These are phyloP conservation scores for Sphagnum tenellum DNA, from an alignment of 225 moss, liverwort and hornwort species.

Conservation along the genomic window DNA sequence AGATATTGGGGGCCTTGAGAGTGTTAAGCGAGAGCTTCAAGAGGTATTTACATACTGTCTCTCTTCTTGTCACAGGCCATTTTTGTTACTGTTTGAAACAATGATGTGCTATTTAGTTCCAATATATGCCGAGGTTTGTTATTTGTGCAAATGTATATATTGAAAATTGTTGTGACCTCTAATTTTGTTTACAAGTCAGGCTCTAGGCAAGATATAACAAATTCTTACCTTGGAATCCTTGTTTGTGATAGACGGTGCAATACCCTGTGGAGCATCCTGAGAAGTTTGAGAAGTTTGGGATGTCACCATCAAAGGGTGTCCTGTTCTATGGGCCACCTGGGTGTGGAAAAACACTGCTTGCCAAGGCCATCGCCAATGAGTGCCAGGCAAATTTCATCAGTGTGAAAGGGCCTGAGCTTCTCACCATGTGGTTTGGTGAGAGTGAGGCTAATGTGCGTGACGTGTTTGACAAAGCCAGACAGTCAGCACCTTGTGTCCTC, in stretches of 20 bases:
- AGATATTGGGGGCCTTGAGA: constrained; percentile 22
- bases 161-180: no score
- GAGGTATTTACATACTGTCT: background rate
- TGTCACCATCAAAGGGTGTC: no score
- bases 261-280: constrained; percentile 2
- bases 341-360: constrained; percentile 1
- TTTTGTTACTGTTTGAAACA: no score
- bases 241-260: background rate
- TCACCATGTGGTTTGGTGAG: constrained; percentile 4
- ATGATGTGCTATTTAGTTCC: no score
- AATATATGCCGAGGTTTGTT: no score
- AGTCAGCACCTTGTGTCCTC: constrained; percentile 38
- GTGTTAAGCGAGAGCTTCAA: constrained; percentile 12
- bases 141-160: no score
- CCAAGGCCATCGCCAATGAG: background rate
- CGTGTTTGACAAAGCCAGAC: constrained; percentile 28
- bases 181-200: no score
- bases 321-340: background rate
- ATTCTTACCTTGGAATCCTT: background rate
- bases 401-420: background rate
- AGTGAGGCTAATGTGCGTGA: constrained; percentile 1
- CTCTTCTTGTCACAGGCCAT: background rate
- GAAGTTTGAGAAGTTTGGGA: no score
- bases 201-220: no score
- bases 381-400: background rate